phyloP scores from a whole-genome alignment of 2,329 filamentous ascomycete genomes.

The Corinectria fuckeliana region DNA sequence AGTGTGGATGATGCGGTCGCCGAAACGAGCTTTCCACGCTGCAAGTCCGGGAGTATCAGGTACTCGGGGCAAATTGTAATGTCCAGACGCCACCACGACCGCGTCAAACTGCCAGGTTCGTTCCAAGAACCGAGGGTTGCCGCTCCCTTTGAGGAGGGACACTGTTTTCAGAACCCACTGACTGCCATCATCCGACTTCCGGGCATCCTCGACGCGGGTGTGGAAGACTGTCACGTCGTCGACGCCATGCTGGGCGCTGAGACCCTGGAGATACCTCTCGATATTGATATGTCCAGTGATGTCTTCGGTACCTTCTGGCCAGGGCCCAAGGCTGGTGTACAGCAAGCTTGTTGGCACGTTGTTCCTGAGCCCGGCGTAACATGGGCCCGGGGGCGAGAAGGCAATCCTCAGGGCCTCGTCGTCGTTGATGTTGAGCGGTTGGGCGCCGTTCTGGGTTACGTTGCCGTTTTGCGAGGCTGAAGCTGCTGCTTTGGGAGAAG shows the following conservation, averaged over 20 bases:
- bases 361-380: constrained; percentile 67
- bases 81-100: constrained; percentile 70
- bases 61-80: constrained; percentile 69
- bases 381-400: constrained; percentile 50
- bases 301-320: constrained; percentile 65
- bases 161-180: constrained; percentile 61
- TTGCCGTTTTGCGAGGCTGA: neutral
- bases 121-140: constrained; percentile 38
- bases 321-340: constrained; percentile 52
- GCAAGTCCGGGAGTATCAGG: constrained; percentile 65
- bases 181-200: constrained; percentile 49
- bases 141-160: constrained; percentile 44
- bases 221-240: constrained; percentile 58
- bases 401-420: constrained; percentile 8
- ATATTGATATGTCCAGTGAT: constrained; percentile 64
- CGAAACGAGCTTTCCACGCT: constrained; percentile 61
- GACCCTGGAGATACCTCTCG: constrained; percentile 66
- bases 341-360: constrained; percentile 73
- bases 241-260: constrained; percentile 58
- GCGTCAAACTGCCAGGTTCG: constrained; percentile 61
- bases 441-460: neutral
- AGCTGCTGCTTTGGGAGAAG: neutral
- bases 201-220: constrained; percentile 61
- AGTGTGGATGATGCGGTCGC: constrained; percentile 66
- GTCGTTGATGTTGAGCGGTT: constrained; percentile 4